These are phyloP conservation scores for Craterostigma plantagineum DNA, from an alignment of 257 asterid species.

Conservation along the genomic window DNA sequence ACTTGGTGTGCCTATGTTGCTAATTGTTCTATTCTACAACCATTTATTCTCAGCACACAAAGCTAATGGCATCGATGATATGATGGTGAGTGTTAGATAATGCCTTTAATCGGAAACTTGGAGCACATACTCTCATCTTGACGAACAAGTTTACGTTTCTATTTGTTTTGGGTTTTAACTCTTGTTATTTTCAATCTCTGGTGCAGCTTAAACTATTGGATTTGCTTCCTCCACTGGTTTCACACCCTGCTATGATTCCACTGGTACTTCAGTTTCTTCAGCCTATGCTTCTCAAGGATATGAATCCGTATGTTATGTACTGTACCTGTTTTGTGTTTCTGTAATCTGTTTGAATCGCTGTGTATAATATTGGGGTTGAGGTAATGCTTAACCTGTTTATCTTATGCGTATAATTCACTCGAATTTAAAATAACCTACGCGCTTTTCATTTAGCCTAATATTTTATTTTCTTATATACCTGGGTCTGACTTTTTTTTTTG, in stretches of 20 bases:
- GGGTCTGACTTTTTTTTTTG: neutral
- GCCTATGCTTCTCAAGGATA: constrained; percentile 86
- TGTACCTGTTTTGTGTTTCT: constrained; percentile 7
- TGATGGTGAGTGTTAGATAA: constrained; percentile 45
- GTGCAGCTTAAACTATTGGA: constrained; percentile 80
- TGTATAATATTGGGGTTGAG: neutral
- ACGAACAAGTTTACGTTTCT: neutral
- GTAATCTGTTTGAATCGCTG: too few relatives aligned
- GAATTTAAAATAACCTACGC: too few relatives aligned
- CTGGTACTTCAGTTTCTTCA: constrained; percentile 65
- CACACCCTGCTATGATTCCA: constrained; percentile 83
- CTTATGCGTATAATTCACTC: too few relatives aligned
- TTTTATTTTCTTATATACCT: too few relatives aligned
- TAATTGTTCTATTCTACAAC: constrained; percentile 52
- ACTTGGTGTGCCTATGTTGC: constrained; percentile 62
- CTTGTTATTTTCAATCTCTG: constrained; percentile 5
- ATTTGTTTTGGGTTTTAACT: constrained; percentile 2
- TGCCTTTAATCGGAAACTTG: constrained; percentile 7
- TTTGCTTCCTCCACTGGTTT: constrained; percentile 72
- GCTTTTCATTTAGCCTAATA: too few relatives aligned
- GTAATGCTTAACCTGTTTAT: too few relatives aligned
- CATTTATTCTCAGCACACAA: constrained; percentile 39
- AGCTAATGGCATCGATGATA: constrained; percentile 26
- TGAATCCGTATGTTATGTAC: constrained; percentile 47
- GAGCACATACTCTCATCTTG: constrained; percentile 1